Evolutionary conservation across 768 basidiomycete species (phyloP).

Genomic region (Lactarius hengduanensis): DNA sequence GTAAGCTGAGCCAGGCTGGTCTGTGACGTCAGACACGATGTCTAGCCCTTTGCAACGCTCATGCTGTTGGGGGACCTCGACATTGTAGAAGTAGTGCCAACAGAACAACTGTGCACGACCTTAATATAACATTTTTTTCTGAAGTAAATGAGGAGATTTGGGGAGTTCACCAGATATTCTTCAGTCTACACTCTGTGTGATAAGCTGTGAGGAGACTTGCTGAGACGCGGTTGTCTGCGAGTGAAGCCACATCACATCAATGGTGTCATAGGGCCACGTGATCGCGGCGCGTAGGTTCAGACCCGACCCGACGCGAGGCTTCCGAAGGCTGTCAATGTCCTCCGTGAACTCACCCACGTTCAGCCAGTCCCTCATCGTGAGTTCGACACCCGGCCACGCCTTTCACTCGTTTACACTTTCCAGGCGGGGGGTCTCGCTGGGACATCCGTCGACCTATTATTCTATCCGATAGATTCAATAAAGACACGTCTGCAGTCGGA

Average conservation of each 20-base stretch:
- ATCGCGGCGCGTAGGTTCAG: constrained; percentile 16
- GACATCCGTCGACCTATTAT: constrained; percentile 88
- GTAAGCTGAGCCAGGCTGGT: constrained; percentile 39
- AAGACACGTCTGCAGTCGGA: constrained; percentile 93
- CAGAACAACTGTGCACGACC: neutral
- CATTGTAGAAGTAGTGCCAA: constrained; percentile 7
- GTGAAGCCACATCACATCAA: neutral
- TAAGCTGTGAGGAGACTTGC: neutral
- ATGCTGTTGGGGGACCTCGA: neutral
- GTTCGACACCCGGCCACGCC: constrained; percentile 14
- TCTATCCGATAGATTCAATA: constrained; percentile 96
- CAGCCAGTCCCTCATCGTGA: constrained; percentile 37
- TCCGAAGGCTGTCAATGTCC: constrained; percentile 17
- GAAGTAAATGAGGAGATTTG: neutral
- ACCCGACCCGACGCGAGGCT: neutral
- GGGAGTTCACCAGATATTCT: neutral
- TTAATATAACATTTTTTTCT: constrained; percentile 15
- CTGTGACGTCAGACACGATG: neutral
- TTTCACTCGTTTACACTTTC: neutral
- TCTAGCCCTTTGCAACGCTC: neutral
- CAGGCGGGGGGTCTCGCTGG: constrained; percentile 92
- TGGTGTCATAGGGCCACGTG: constrained; percentile 9
- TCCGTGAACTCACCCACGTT: constrained; percentile 30
- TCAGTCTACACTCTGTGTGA: neutral
- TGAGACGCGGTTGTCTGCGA: neutral